phyloP scores from a whole-genome alignment of 1,139 yeast genomes.

The Zygoascus sp. region DNA sequence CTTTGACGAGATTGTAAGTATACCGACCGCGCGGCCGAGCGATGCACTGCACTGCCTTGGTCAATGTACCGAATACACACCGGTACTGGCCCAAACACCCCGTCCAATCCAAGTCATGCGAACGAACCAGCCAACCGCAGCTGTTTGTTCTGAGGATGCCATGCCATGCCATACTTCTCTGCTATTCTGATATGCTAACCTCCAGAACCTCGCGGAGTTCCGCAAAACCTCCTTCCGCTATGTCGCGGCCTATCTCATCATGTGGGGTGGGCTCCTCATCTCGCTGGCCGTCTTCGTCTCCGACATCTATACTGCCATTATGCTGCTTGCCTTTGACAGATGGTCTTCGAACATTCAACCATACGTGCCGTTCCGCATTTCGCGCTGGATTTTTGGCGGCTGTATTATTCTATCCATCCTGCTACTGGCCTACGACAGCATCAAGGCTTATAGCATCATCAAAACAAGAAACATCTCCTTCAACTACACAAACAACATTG shows the following conservation, averaged over 20 bases:
- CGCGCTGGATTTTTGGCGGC: conserved; percentile 80
- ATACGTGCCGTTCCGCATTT: conserved; percentile 54
- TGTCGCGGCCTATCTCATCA: conserved; percentile 48
- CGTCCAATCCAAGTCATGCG: no score
- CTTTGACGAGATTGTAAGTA: conserved; percentile 27
- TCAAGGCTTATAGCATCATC: conserved; percentile 56
- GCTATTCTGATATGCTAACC: no score
- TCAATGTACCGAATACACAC: no score
- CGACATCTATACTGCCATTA: conserved; percentile 77
- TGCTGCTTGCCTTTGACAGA: conserved; percentile 65
- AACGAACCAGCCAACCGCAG: no score
- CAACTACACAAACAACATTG: conserved; percentile 63
- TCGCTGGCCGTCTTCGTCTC: conserved; percentile 59
- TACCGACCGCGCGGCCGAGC: no score
- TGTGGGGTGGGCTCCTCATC: conserved; percentile 50
- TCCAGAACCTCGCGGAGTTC: conserved; percentile 45
- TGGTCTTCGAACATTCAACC: conserved; percentile 63
- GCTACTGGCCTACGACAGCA: conserved; percentile 53
- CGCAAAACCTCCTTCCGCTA: conserved; percentile 52
- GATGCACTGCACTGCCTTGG: no score
- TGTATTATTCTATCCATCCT: conserved; percentile 75
- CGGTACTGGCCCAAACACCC: no score
- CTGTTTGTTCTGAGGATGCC: no score
- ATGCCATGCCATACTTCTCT: no score
- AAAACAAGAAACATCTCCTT: conserved; percentile 63